These are phyloP conservation scores for Abrus precatorius DNA, from an alignment of 306 rosid genomes.

Conservation along the genomic window DNA sequence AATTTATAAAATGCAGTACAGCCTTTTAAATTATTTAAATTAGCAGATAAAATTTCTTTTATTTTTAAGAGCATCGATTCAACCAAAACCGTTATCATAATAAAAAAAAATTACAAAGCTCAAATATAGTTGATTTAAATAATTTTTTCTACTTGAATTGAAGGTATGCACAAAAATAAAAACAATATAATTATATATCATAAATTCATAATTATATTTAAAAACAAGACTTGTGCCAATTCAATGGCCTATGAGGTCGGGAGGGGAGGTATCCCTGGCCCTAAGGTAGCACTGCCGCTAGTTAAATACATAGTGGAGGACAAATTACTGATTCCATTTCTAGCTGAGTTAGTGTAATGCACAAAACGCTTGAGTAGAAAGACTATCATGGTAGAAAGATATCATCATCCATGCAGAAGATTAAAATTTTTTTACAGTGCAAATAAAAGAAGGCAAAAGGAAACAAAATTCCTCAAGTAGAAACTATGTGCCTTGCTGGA, in stretches of 20 bases:
- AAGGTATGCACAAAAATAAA: slow-evolving; percentile 4
- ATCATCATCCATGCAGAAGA: neutral
- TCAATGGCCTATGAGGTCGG: neutral
- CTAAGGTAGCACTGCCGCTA: neutral
- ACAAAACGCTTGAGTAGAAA: neutral
- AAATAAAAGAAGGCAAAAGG: neutral
- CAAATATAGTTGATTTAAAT: neutral
- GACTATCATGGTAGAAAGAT: neutral
- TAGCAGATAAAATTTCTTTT: neutral
- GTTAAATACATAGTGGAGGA: neutral
- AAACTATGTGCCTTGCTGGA: neutral
- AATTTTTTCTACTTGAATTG: neutral
- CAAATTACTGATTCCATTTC: neutral
- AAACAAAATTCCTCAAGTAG: neutral
- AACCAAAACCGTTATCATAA: slow-evolving; percentile 15
- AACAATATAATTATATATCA: neutral
- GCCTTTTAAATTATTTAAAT: slow-evolving; percentile 4
- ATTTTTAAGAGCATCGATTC: neutral
- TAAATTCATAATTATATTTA: neutral
- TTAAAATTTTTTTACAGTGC: neutral
- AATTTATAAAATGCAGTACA: neutral
- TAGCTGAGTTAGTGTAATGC: neutral
- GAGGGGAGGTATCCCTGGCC: too few relatives aligned
- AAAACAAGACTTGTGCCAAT: neutral
- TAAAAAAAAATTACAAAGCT: neutral